These are phyloP conservation scores for Eimeria acervulina DNA, from an alignment of 169 alveolate genomes.

Conservation along the genomic window DNA sequence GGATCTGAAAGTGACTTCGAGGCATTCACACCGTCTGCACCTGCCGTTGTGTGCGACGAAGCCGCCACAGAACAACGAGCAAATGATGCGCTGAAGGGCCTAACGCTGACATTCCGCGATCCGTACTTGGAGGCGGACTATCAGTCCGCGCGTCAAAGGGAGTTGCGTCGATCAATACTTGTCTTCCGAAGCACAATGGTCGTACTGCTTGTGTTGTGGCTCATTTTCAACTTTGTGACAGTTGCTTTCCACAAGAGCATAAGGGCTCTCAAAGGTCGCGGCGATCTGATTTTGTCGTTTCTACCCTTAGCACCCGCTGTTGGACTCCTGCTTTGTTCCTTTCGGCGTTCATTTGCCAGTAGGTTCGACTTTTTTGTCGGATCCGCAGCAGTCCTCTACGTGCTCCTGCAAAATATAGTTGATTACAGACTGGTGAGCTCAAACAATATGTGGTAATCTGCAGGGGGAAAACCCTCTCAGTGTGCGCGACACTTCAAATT, in stretches of 20 bases:
- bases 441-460: neutral
- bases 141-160: constrained; percentile 66
- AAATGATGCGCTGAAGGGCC: constrained; percentile 57
- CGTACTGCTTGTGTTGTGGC: constrained; percentile 45
- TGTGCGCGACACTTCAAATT: neutral
- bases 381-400: constrained; percentile 13
- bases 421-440: constrained; percentile 69
- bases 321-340: constrained; percentile 6
- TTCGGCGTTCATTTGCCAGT: constrained; percentile 72
- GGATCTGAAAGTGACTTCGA: constrained; percentile 54
- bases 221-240: constrained; percentile 6
- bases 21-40: constrained; percentile 17
- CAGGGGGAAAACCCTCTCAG: neutral
- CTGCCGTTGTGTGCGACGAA: constrained; percentile 60
- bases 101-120: constrained; percentile 62
- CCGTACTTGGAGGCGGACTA: constrained; percentile 73
- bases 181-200: constrained; percentile 16
- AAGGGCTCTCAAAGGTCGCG: neutral
- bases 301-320: constrained; percentile 2
- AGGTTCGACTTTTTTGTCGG: constrained; percentile 41
- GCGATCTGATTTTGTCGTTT: constrained; percentile 23
- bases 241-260: neutral
- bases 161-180: constrained; percentile 43
- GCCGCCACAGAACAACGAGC: constrained; percentile 67
- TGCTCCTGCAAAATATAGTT: constrained; percentile 62